These are phyloP conservation scores for Pinus taeda DNA, from an alignment of 75 land plant genomes.

Conservation along the genomic window DNA sequence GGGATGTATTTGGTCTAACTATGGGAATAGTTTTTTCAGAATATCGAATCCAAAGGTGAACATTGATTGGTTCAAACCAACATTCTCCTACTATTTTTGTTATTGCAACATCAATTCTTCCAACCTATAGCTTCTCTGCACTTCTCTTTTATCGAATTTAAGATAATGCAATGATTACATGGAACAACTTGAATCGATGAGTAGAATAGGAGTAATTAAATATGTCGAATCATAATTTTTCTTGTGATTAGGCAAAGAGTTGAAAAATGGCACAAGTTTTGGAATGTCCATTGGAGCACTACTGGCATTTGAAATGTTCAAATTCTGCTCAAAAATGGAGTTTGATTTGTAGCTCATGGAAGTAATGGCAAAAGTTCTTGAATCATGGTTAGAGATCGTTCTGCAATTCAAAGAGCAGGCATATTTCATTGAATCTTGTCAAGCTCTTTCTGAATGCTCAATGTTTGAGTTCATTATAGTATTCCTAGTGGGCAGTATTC, in stretches of 20 bases:
- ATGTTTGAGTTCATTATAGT: not conserved
- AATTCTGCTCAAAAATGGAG: not conserved
- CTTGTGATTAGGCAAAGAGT: not conserved
- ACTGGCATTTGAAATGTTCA: not conserved
- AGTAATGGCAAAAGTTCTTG: slow-evolving; percentile 1
- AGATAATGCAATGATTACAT: slow-evolving; percentile 36
- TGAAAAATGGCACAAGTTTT: not conserved
- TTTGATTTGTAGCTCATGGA: slow-evolving; percentile 3
- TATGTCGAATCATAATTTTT: slow-evolving; percentile 23
- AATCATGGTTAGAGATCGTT: not conserved
- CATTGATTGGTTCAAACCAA: not conserved
- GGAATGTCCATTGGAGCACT: not conserved
- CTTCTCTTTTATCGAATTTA: slow-evolving; percentile 24
- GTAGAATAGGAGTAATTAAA: slow-evolving; percentile 29
- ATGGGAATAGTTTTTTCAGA: slow-evolving; percentile 1
- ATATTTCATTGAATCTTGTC: slow-evolving; percentile 4
- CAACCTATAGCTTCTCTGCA: slow-evolving; percentile 38
- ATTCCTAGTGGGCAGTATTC: not conserved
- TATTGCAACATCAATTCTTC: slow-evolving; percentile 10
- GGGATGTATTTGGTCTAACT: slow-evolving; percentile 3
- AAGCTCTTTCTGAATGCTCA: slow-evolving; percentile 11
- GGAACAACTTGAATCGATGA: slow-evolving; percentile 44
- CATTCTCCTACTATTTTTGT: not conserved
- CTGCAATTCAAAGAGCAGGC: not conserved
- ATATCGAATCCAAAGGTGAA: not conserved